Conservation (phyloP, 352 stramenopile genomes). For the Pilasporangium apinafurcum region DNA sequence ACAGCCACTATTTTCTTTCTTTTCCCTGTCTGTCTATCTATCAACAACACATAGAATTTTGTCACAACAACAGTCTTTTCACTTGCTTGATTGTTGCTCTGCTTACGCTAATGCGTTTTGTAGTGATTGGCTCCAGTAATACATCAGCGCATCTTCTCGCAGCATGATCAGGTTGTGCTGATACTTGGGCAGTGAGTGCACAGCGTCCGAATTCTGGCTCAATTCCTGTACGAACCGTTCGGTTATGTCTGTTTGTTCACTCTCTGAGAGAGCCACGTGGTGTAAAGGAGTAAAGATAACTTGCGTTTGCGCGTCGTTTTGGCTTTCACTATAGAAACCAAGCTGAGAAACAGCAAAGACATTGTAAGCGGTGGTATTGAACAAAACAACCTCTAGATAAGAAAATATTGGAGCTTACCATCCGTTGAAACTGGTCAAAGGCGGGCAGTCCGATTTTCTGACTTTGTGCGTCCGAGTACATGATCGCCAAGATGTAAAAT, state of each 20-base stretch:
- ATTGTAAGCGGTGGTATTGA: slow-evolving; percentile 5
- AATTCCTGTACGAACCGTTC: slow-evolving; percentile 56
- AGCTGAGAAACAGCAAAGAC: slow-evolving; percentile 22
- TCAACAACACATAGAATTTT: neutral
- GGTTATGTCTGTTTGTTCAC: slow-evolving; percentile 63
- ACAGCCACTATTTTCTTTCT: neutral
- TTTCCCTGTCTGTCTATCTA: neutral
- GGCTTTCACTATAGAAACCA: slow-evolving; percentile 74
- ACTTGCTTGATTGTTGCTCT: neutral
- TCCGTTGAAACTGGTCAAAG: slow-evolving; percentile 78
- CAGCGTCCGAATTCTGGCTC: slow-evolving; percentile 47
- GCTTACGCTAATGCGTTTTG: slow-evolving; percentile 13
- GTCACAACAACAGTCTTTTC: neutral
- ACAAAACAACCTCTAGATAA: neutral
- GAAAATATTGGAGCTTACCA: slow-evolving; percentile 68
- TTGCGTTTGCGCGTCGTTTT: slow-evolving; percentile 66
- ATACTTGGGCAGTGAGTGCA: slow-evolving; percentile 80
- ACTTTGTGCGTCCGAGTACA: slow-evolving; percentile 62
- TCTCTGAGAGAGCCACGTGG: slow-evolving; percentile 46
- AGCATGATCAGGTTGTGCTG: slow-evolving; percentile 81
- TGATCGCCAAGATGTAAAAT: slow-evolving; percentile 75
- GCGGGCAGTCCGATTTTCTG: slow-evolving; percentile 75
- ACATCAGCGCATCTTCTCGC: slow-evolving; percentile 82
- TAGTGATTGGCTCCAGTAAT: slow-evolving; percentile 84
- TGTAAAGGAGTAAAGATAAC: slow-evolving; percentile 70